Evolutionary conservation across 1,139 yeast species (phyloP).

Genomic region (Hansenula anomala): DNA sequence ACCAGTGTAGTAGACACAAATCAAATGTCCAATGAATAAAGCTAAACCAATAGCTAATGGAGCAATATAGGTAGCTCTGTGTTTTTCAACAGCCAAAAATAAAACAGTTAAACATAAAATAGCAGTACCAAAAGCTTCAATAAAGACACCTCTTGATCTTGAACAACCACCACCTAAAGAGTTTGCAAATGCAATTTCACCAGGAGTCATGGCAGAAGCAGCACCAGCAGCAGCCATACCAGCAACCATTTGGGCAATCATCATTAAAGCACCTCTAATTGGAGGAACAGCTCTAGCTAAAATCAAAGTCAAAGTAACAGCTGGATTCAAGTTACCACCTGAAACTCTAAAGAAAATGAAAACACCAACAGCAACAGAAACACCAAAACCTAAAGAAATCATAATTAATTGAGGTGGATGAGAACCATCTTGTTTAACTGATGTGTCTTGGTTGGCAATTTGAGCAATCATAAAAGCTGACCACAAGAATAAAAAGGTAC

Average conservation of each 20-base stretch:
- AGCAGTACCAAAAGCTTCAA: constrained; percentile 80
- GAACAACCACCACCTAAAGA: constrained; percentile 70
- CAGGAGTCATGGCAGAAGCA: constrained; percentile 85
- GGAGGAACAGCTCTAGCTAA: constrained; percentile 73
- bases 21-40: constrained; percentile 76
- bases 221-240: constrained; percentile 95
- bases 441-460: constrained; percentile 68
- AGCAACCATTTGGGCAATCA: constrained; percentile 67
- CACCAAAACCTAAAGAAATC: constrained; percentile 88
- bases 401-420: constrained; percentile 67
- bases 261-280: constrained; percentile 61
- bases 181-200: constrained; percentile 68
- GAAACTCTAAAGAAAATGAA: constrained; percentile 74
- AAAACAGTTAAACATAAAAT: constrained; percentile 72
- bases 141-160: constrained; percentile 69
- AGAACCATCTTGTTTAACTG: constrained; percentile 40
- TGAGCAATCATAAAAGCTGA: constrained; percentile 81
- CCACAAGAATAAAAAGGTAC: constrained; percentile 82
- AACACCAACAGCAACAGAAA: constrained; percentile 74
- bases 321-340: constrained; percentile 91
- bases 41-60: constrained; percentile 83
- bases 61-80: constrained; percentile 71
- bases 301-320: constrained; percentile 71
- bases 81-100: constrained; percentile 82
- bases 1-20: constrained; percentile 81